A percentile compares a stretch with the other conserved stretches of the same genome.
Evolutionary conservation across 2,329 filamentous ascomycete genomes (phyloP).

Genomic region (Cordyceps cateniannulata): DNA sequence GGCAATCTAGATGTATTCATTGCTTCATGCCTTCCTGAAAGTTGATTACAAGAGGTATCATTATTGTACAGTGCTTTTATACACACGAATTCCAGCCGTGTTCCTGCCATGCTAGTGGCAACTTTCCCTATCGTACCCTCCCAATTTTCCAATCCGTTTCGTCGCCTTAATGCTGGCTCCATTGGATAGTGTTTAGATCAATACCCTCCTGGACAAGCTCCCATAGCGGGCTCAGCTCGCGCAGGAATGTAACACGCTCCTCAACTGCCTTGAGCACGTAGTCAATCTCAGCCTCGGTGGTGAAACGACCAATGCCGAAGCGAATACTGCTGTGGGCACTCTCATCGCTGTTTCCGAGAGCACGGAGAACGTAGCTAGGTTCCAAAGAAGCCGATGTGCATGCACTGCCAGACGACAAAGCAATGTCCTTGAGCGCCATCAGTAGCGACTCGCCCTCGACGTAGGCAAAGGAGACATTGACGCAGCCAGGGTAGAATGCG

Average conservation of each 20-base stretch:
- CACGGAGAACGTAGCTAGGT: slow-evolving; percentile 91
- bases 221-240: slow-evolving; percentile 94
- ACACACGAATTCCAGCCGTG: slow-evolving; percentile 21
- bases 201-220: slow-evolving; percentile 96
- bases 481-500: slow-evolving; percentile 88
- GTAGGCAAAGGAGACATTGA: slow-evolving; percentile 97
- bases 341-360: slow-evolving; percentile 92
- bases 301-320: slow-evolving; percentile 96
- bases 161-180: slow-evolving; percentile 80
- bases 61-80: slow-evolving; percentile 24
- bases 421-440: slow-evolving; percentile 98
- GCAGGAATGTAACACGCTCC: slow-evolving; percentile 84
- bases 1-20: neutral
- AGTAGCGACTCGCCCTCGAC: slow-evolving; percentile 96
- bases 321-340: slow-evolving; percentile 96
- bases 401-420: slow-evolving; percentile 89
- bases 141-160: neutral
- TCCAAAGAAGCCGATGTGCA: slow-evolving; percentile 96
- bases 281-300: slow-evolving; percentile 90
- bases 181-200: slow-evolving; percentile 92
- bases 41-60: slow-evolving; percentile 17
- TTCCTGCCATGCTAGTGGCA: slow-evolving; percentile 13
- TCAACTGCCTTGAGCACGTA: slow-evolving; percentile 93
- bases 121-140: slow-evolving; percentile 8
- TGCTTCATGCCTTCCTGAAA: slow-evolving; percentile 6